Percentiles rank a stretch among this genome's conserved stretches.
phyloP scores from a whole-genome alignment of 768 basidiomycete species.

The Lentinula sp. region DNA sequence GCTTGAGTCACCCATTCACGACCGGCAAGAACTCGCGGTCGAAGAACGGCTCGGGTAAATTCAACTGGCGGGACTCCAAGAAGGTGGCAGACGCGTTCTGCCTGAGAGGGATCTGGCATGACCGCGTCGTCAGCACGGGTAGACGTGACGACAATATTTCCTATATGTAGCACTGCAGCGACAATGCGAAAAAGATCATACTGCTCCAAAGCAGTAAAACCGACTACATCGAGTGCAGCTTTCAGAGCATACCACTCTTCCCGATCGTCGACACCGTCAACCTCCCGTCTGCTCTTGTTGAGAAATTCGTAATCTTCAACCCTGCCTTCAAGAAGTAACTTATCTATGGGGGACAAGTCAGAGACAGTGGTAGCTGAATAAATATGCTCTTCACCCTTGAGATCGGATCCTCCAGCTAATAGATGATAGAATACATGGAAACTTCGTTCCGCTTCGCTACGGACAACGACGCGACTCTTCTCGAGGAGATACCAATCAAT shows the following conservation, averaged over 20 bases:
- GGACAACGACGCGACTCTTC: slow-evolving; percentile 89
- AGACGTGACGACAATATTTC: slow-evolving; percentile 81
- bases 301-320: slow-evolving; percentile 87
- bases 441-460: slow-evolving; percentile 84
- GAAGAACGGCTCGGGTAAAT: slow-evolving; percentile 83
- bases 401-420: slow-evolving; percentile 62
- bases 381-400: slow-evolving; percentile 53
- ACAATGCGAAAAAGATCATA: slow-evolving; percentile 91
- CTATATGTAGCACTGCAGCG: slow-evolving; percentile 91
- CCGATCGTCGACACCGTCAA: slow-evolving; percentile 92
- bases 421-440: slow-evolving; percentile 99
- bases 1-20: slow-evolving; percentile 97
- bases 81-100: slow-evolving; percentile 84
- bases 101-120: slow-evolving; percentile 79
- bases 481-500: slow-evolving; percentile 99
- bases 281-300: slow-evolving; percentile 81
- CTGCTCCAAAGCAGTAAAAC: slow-evolving; percentile 81
- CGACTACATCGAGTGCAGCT: slow-evolving; percentile 82
- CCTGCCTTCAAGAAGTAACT: slow-evolving; percentile 65
- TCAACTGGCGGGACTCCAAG: slow-evolving; percentile 84
- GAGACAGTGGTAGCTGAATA: background rate
- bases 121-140: slow-evolving; percentile 75
- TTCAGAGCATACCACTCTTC: slow-evolving; percentile 82
- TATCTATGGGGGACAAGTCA: slow-evolving; percentile 36
- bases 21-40: slow-evolving; percentile 88